Conservation (phyloP, 805 yeast genomes). For the Teunomyces funiuensis region DNA sequence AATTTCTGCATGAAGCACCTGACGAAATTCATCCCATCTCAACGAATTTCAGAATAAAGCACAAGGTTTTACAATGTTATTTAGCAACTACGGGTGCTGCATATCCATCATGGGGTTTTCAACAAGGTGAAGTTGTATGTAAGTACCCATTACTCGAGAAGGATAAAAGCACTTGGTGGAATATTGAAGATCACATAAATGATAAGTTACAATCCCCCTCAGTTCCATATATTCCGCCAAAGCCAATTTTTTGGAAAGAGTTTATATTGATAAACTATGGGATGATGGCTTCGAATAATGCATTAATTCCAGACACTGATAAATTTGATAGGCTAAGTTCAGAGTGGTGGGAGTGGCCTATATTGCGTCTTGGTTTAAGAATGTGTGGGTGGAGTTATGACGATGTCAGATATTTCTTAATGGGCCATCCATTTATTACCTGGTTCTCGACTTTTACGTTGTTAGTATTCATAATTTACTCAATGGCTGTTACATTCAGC, state of each 20-base stretch:
- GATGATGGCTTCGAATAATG: constrained; percentile 84
- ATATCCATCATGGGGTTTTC: constrained; percentile 82
- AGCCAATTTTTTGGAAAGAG: constrained; percentile 58
- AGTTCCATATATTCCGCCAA: constrained; percentile 36
- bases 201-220: constrained; percentile 39
- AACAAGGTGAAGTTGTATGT: constrained; percentile 80
- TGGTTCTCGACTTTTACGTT: constrained; percentile 47
- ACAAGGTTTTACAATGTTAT: constrained; percentile 67
- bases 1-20: constrained; percentile 47
- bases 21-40: constrained; percentile 70
- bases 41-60: constrained; percentile 66
- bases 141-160: constrained; percentile 47
- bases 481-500: constrained; percentile 17
- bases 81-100: constrained; percentile 69
- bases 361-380: constrained; percentile 63
- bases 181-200: constrained; percentile 68
- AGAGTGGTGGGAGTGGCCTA: constrained; percentile 84
- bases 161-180: constrained; percentile 79
- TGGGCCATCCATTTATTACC: constrained; percentile 78
- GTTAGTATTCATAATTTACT: constrained; percentile 19
- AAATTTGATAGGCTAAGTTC: constrained; percentile 72
- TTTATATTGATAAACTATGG: constrained; percentile 72
- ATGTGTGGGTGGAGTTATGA: constrained; percentile 71
- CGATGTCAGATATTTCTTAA: constrained; percentile 57
- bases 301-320: constrained; percentile 73